Percentiles rank a stretch among this genome's conserved stretches.
Conservation (phyloP, 2,329 filamentous ascomycete species). For the Cercospora sp. region DNA sequence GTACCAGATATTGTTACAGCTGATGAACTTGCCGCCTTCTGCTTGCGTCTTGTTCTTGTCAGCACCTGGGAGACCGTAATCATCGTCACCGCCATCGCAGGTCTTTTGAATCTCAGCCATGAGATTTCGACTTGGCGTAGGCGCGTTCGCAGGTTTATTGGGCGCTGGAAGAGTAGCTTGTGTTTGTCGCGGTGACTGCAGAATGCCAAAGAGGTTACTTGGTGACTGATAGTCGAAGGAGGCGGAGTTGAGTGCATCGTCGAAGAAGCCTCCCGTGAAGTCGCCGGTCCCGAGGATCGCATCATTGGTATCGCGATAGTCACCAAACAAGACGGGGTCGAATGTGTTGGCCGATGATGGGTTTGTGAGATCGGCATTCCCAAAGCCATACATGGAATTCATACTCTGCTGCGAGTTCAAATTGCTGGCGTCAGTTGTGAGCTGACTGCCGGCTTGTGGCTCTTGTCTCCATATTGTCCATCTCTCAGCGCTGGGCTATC, state of each 20-base stretch:
- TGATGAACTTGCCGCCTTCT: conserved; percentile 62
- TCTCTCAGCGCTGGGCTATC: conserved; percentile 67
- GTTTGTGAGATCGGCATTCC: conserved; percentile 30
- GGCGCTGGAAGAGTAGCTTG: conserved; percentile 20
- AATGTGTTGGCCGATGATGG: conserved; percentile 65
- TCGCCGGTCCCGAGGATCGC: conserved; percentile 71
- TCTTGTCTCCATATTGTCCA: conserved; percentile 55
- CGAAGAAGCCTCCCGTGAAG: conserved; percentile 75
- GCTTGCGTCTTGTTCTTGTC: conserved; percentile 25
- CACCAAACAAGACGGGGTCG: conserved; percentile 86
- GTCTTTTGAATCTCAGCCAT: conserved; percentile 75
- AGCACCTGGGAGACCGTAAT: conserved; percentile 41
- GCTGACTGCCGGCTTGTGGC: conserved; percentile 41
- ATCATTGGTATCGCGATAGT: conserved; percentile 87
- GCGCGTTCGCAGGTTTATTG: conserved; percentile 13
- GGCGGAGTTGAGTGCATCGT: conserved; percentile 50
- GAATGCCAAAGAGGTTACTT: conserved; percentile 64
- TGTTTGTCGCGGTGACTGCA: conserved; percentile 42
- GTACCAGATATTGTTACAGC: conserved; percentile 85
- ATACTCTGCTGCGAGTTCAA: conserved; percentile 24
- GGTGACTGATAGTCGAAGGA: conserved; percentile 72
- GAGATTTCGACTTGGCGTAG: conserved; percentile 55
- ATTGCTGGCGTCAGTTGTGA: conserved; percentile 18
- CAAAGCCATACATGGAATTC: conserved; percentile 25
- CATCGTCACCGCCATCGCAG: conserved; percentile 70